Evolutionary conservation across 768 basidiomycete genomes (phyloP).

Genomic region (Dictyophora rubrovolvata): DNA sequence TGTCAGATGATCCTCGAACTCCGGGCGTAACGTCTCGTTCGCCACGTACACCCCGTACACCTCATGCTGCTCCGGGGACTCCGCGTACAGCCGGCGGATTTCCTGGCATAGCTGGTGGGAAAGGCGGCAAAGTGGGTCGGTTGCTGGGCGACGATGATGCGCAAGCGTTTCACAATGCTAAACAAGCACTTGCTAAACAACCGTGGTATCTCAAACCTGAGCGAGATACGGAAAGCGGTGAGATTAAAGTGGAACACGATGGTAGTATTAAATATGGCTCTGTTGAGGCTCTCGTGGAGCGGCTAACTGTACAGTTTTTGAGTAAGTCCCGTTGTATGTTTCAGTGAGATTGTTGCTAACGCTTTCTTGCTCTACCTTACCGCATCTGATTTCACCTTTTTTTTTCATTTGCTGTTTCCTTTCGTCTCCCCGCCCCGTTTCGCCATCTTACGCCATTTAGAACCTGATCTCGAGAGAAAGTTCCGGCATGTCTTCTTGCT

Average conservation of each 20-base stretch:
- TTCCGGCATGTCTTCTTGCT: constrained; percentile 64
- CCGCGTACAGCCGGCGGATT: neutral
- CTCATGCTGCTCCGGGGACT: too few species aligned
- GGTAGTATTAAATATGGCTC: constrained; percentile 63
- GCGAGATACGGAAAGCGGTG: constrained; percentile 34
- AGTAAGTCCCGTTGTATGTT: constrained; percentile 33
- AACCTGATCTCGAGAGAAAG: constrained; percentile 13
- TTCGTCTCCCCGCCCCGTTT: neutral
- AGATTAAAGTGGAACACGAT: constrained; percentile 55
- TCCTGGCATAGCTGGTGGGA: neutral
- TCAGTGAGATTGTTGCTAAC: neutral
- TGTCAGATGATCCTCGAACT: neutral
- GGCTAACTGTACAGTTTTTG: constrained; percentile 49
- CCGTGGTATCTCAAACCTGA: constrained; percentile 56
- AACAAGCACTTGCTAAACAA: constrained; percentile 23
- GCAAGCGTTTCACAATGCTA: constrained; percentile 29
- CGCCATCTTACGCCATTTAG: constrained; percentile 1
- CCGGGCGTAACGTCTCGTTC: neutral
- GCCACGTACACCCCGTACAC: neutral
- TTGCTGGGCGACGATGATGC: constrained; percentile 35
- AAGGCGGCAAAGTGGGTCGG: constrained; percentile 27
- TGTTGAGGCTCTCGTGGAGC: constrained; percentile 60
- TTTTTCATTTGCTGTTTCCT: too few species aligned
- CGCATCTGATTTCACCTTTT: neutral
- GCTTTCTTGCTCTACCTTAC: constrained; percentile 14